Evolutionary conservation across 805 yeast genomes (phyloP).

Genomic region (Scheffersomyces spartinae): DNA sequence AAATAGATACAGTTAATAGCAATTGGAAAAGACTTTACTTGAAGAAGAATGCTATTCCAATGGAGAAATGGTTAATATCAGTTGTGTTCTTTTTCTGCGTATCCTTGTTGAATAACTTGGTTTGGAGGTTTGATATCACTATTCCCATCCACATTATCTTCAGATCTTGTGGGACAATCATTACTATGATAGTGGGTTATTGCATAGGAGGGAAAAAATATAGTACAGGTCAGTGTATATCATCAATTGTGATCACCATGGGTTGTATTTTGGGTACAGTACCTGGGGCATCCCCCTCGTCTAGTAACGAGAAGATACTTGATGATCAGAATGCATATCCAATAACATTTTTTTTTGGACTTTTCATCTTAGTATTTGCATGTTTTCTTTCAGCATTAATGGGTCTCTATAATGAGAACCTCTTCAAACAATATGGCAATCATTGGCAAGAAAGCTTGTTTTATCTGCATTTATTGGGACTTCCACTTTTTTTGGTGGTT

Average conservation of each 20-base stretch:
- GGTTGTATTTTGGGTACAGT: conserved; percentile 40
- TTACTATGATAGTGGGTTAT: conserved; percentile 48
- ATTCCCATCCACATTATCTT: conserved; percentile 60
- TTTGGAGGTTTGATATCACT: conserved; percentile 43
- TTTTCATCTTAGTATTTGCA: conserved; percentile 32
- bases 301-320: conserved; percentile 3
- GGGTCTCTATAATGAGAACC: conserved; percentile 45
- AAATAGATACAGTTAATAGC: conserved; percentile 14
- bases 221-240: conserved; percentile 30
- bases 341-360: conserved; percentile 15
- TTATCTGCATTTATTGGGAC: conserved; percentile 43
- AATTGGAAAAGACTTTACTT: conserved; percentile 15
- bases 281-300: conserved; percentile 5
- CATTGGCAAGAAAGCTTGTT: conserved; percentile 60
- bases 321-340: conserved; percentile 1
- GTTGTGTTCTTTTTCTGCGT: conserved; percentile 40
- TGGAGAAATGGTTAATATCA: conserved; percentile 31
- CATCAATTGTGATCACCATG: conserved; percentile 39
- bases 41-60: conserved; percentile 26
- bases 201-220: conserved; percentile 35
- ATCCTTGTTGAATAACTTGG: conserved; percentile 46
- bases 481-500: conserved; percentile 40
- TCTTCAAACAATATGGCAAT: conserved; percentile 38
- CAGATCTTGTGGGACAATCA: conserved; percentile 51
- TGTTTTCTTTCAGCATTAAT: conserved; percentile 43